Conservation (phyloP, 768 basidiomycete species). For the Lentinula aciculospora region DNA sequence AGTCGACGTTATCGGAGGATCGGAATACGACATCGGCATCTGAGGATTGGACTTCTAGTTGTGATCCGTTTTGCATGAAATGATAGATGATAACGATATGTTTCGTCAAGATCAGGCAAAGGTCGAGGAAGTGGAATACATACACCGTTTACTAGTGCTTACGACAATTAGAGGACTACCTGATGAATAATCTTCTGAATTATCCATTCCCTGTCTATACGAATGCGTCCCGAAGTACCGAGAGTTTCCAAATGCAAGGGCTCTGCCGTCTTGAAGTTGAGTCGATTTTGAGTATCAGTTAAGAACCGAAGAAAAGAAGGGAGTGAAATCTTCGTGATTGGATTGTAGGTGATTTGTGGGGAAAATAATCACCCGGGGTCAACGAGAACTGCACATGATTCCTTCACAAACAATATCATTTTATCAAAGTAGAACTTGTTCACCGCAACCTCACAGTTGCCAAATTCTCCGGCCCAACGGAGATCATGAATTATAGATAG, state of each 20-base stretch:
- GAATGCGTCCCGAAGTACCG: not conserved
- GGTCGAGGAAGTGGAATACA: not conserved
- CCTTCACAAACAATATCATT: too few relatives aligned
- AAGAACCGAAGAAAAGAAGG: too few relatives aligned
- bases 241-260: not conserved
- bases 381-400: too few relatives aligned
- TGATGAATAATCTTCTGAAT: not conserved
- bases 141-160: not conserved
- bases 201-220: not conserved
- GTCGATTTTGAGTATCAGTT: too few relatives aligned
- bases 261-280: too few relatives aligned
- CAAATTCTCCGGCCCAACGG: too few relatives aligned
- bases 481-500: too few relatives aligned
- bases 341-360: too few relatives aligned
- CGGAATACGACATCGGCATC: conserved; percentile 8
- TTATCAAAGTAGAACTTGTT: too few relatives aligned
- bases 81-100: not conserved
- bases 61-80: not conserved
- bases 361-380: too few relatives aligned
- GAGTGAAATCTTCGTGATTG: too few relatives aligned
- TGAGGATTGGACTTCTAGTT: not conserved
- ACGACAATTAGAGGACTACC: not conserved
- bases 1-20: conserved; percentile 10
- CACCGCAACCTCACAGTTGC: too few relatives aligned
- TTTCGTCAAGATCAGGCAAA: not conserved